Base-by-base conservation (phyloP, 495 filamentous ascomycete genomes). In the Podospora conica region DNA sequence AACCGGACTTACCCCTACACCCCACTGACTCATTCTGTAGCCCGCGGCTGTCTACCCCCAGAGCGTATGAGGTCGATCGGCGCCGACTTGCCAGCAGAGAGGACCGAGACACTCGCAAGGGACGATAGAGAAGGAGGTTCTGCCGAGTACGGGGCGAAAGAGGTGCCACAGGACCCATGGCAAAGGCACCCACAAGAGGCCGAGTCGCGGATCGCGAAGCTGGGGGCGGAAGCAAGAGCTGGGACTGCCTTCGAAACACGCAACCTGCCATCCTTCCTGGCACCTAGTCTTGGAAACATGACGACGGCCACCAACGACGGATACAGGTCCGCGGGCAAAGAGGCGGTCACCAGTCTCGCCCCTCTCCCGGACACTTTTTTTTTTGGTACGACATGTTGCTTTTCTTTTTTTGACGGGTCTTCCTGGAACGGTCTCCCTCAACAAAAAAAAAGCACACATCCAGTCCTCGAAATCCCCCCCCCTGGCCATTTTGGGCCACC, bases 41-140 rank as follows among this genome's bases (percentile, higher is more conserved):
- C 80, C 81, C 27, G 79, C 81, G 12, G 75, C 70, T 48, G 72
- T 80, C 24, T 78, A 80, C 54, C 82, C 82, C 56, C 82, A 85
- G 69, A 85, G 83, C 73, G 80, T 85, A 29, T 85, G 79, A 74
- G 61, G 25, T 28, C 24, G 31, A 22, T 3, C 11, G 40, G 61
- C 9, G 24, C 12, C 24, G 61, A 55, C 27, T 28, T 33, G 53
- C 40, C 40, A 48, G 40, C 40, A 48, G 15, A 48, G 18, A 48
- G 40, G 18, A n/a, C 40, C 40, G 3, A 18, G 40, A 9, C 33
- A 48, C 5, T n/a, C 18, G 40, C 40, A 48, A 48, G 40, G 40
- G 40, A n/a, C 40, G 18, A n/a, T 15, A 48, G 4, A 18, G 33
- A 7, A 7, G 15, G 33, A 3, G 40, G 40, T n/a, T 48, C 40